These are phyloP conservation scores for Hypoxylon sp. DNA, from an alignment of 2,329 filamentous ascomycete genomes.

Conservation along the genomic window DNA sequence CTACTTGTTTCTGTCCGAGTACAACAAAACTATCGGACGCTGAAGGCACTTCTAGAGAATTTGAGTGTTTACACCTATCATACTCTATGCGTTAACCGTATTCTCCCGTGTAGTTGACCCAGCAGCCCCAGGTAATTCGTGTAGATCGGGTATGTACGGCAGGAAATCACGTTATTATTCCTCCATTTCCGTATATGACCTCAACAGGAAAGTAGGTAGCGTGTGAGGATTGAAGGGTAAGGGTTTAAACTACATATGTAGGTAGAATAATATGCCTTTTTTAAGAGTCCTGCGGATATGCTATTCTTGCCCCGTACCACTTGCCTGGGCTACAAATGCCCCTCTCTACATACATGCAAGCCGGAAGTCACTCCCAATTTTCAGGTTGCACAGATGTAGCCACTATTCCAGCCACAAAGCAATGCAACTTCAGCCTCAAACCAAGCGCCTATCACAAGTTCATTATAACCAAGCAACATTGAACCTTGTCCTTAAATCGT, in stretches of 20 bases:
- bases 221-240: not conserved
- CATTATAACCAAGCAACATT: not conserved
- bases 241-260: not conserved
- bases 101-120: not conserved
- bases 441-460: constrained; percentile 1
- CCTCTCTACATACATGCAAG: too few relatives aligned
- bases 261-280: not conserved
- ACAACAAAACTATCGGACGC: not conserved
- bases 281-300: not conserved
- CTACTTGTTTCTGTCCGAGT: not conserved
- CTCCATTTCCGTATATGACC: constrained; percentile 4
- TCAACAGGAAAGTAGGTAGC: not conserved
- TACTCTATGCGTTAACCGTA: not conserved
- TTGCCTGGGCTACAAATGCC: not conserved
- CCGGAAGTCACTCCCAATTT: too few relatives aligned
- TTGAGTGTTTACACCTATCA: constrained; percentile 1
- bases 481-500: not conserved
- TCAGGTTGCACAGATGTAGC: not conserved
- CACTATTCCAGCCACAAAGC: constrained; percentile 6
- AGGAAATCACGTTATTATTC: constrained; percentile 18
- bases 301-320: not conserved
- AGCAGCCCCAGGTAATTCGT: not conserved
- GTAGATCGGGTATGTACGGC: constrained; percentile 14
- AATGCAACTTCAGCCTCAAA: constrained; percentile 16
- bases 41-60: not conserved